Base-by-base conservation (phyloP, 2,329 filamentous ascomycete species). In the Hymenoscyphus salicellus region DNA sequence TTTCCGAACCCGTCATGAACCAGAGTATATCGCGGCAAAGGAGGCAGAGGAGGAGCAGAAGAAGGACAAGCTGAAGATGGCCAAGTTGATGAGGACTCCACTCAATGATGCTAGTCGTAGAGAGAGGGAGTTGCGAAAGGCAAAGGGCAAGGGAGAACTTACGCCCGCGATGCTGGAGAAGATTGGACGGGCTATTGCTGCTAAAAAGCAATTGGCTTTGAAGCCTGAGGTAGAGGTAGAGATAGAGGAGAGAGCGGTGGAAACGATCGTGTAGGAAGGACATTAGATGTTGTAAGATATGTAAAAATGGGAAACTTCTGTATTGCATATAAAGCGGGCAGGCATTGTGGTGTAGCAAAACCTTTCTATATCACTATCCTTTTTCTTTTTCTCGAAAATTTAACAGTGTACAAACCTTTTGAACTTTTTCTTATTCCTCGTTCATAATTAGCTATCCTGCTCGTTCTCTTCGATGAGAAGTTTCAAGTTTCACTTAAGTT, bases 1-100 rank as follows among this genome's bases (percentile, higher is more conserved):
- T 72, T 95, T 93, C 86, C 84, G 93, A 73, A 92, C 88, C 61
- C 83, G 91, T 58, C 92, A 96, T 79, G 90, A 93, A 68, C 80
- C 84, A 56, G 89, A 89, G 76, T 96, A 89, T 75, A 77, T 93
- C 61, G 81, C 81, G 69, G 79, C 81, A 78, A 89, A 88, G 81
- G 81, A 86, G 76, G 78, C 81, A 65, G 83, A 89, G 75, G 88
- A 85, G 66, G 77, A 77, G 58, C 78, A 78, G 68, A 75, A 77
- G 71, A 76, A 79, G 56, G 71, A 65, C 23, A 70, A 69, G 63
- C 72, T 73, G 65, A 71, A 69, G 63, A 38, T 64, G 56, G 56
- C 63, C 5, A 62, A 65, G 41, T 36, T 70, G 62, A 76, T 77
- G 75, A 65, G 67, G 30, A 76, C 73, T 8, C 75, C 75, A 52